These are phyloP conservation scores for Peronosclerospora sorghi DNA, from an alignment of 352 stramenopile species.

Conservation along the genomic window DNA sequence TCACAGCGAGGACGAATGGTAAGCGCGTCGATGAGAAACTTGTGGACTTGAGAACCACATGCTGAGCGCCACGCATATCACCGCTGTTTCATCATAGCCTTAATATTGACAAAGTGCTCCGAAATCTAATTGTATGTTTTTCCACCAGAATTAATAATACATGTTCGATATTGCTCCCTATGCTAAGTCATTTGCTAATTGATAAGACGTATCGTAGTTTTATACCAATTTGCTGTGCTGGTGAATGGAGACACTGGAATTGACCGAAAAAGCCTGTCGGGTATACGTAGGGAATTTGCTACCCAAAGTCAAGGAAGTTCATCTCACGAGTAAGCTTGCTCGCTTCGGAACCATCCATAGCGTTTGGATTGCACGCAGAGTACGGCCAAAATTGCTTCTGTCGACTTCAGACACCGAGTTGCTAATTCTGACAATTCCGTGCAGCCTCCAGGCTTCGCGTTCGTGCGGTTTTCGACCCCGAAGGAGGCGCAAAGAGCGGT, in stretches of 20 bases:
- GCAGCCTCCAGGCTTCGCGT: constrained; percentile 73
- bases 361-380: constrained; percentile 65
- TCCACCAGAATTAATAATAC: too few species aligned
- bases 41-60: too few species aligned
- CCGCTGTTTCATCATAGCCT: too few species aligned
- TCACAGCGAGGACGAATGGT: too few species aligned
- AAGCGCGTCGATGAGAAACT: too few species aligned
- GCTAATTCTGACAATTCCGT: constrained; percentile 8
- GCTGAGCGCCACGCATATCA: too few species aligned
- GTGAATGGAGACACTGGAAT: not conserved
- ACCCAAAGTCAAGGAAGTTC: constrained; percentile 50
- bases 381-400: constrained; percentile 9
- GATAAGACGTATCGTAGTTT: too few species aligned
- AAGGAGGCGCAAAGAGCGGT: constrained; percentile 41
- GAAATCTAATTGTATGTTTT: too few species aligned
- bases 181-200: too few species aligned
- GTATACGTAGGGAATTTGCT: constrained; percentile 73
- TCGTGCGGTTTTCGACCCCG: constrained; percentile 45
- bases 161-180: too few species aligned
- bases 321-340: constrained; percentile 50
- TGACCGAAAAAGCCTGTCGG: constrained; percentile 25
- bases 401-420: not conserved
- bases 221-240: too few species aligned
- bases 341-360: constrained; percentile 61
- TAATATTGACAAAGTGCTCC: too few species aligned